phyloP scores from a whole-genome alignment of 2,329 filamentous ascomycete genomes.

The Colletotrichum somersetense region DNA sequence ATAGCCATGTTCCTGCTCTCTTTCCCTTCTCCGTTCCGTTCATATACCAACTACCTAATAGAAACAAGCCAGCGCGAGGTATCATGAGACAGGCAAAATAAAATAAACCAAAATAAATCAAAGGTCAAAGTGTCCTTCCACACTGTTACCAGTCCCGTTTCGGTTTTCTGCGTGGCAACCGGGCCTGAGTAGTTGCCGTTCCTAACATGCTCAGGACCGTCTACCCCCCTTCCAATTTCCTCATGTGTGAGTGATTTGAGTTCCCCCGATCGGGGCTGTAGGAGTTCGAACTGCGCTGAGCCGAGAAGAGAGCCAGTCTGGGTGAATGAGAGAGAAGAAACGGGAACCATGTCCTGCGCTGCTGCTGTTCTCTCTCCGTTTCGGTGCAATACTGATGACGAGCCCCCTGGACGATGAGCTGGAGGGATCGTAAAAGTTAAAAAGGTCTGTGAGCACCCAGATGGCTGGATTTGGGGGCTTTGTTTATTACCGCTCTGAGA shows the following conservation, averaged over 20 bases:
- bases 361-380: neutral
- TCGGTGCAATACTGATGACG: slow-evolving; percentile 30
- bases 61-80: neutral
- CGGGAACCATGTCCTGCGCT: slow-evolving; percentile 12
- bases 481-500: slow-evolving; percentile 41
- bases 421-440: slow-evolving; percentile 42
- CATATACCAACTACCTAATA: neutral
- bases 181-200: slow-evolving; percentile 3
- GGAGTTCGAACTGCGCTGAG: slow-evolving; percentile 14
- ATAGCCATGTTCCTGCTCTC: slow-evolving; percentile 6
- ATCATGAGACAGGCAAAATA: neutral
- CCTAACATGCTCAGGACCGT: neutral
- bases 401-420: slow-evolving; percentile 40
- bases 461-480: slow-evolving; percentile 42
- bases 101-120: neutral
- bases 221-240: slow-evolving; percentile 1
- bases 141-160: slow-evolving; percentile 37
- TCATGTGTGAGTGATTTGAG: slow-evolving; percentile 29
- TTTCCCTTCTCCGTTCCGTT: neutral
- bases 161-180: slow-evolving; percentile 23
- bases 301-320: neutral
- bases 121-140: slow-evolving; percentile 29
- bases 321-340: slow-evolving; percentile 15
- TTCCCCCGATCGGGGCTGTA: slow-evolving; percentile 30
- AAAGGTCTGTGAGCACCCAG: slow-evolving; percentile 40